phyloP scores from a whole-genome alignment of 2,329 filamentous ascomycete genomes.

The Colletotrichum kahawae region DNA sequence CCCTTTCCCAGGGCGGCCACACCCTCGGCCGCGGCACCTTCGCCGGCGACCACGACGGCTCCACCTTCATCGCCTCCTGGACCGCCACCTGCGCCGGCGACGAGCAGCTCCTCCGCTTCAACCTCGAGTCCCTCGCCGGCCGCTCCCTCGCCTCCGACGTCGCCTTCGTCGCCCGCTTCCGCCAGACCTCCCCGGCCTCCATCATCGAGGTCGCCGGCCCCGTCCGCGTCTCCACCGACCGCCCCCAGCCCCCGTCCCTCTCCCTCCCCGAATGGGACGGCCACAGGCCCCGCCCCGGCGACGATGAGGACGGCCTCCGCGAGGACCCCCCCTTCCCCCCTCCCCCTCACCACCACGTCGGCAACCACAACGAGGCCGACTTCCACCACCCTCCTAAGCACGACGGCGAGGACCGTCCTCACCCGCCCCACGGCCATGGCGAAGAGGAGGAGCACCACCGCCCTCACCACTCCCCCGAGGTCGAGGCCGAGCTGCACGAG shows the following conservation, averaged over 20 bases:
- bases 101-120: conserved; percentile 50
- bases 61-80: conserved; percentile 50
- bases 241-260: neutral
- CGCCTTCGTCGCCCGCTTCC: conserved; percentile 49
- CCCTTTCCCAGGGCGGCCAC: conserved; percentile 41
- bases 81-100: conserved; percentile 49
- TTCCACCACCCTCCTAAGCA: neutral
- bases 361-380: neutral
- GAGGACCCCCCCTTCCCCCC: conserved; percentile 18
- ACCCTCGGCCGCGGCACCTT: conserved; percentile 48
- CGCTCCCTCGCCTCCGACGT: conserved; percentile 37
- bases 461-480: conserved; percentile 27
- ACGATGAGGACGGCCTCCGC: conserved; percentile 14
- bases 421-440: neutral
- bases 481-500: conserved; percentile 49
- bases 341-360: conserved; percentile 23
- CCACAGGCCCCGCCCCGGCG: conserved; percentile 13
- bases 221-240: conserved; percentile 25
- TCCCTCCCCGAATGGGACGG: conserved; percentile 10
- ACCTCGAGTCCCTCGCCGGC: conserved; percentile 47
- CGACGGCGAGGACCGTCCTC: neutral
- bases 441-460: conserved; percentile 4
- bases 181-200: conserved; percentile 46
- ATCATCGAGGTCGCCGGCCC: conserved; percentile 46
- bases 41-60: conserved; percentile 37